Percentiles rank a stretch among this genome's conserved stretches.
phyloP scores from a whole-genome alignment of 306 rosid species.

The Medicago lupulina region DNA sequence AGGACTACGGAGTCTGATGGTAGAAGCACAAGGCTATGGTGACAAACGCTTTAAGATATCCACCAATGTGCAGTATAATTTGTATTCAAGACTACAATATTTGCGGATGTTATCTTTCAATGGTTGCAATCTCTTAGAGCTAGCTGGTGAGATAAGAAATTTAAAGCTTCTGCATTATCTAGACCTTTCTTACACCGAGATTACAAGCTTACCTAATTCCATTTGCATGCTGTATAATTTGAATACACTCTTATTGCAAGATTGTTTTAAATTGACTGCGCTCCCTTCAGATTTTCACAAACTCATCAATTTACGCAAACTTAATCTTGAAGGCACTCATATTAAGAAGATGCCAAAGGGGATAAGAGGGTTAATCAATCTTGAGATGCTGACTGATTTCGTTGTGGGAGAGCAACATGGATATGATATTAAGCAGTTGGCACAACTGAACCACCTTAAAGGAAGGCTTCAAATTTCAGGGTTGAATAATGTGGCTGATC shows the following conservation, averaged over 20 bases:
- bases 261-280: background rate
- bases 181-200: background rate
- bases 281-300: background rate
- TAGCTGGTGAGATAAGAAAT: conserved; percentile 2
- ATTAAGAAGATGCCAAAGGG: conserved; percentile 29
- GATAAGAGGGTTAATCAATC: conserved; percentile 18
- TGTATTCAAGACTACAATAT: background rate
- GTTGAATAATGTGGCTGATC: background rate
- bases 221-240: conserved; percentile 42
- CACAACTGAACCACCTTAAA: background rate
- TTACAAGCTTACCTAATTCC: conserved; percentile 37
- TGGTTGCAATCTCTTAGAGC: background rate
- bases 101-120: conserved; percentile 16
- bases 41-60: background rate
- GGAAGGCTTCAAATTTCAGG: conserved; percentile 18
- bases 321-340: background rate
- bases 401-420: background rate
- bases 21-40: background rate
- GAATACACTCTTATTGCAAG: conserved; percentile 22
- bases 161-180: conserved; percentile 42
- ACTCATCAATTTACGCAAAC: conserved; percentile 36
- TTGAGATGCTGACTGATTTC: background rate
- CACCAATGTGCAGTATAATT: background rate
- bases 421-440: conserved; percentile 5
- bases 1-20: background rate